Base-by-base conservation (phyloP, 345 rosid genomes). In the Linum usitatissimum region DNA sequence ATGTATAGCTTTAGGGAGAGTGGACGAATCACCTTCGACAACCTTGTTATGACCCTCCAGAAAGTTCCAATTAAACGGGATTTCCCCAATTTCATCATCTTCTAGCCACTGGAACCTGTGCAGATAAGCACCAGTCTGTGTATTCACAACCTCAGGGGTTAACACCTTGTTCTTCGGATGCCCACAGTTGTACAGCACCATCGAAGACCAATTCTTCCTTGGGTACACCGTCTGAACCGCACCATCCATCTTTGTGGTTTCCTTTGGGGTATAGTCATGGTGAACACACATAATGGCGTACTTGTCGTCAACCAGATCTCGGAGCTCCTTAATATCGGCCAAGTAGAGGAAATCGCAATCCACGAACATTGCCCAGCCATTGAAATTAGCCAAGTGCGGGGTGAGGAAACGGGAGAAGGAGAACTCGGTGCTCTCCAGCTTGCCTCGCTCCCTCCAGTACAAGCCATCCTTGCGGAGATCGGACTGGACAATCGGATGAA, bases 361-460 rank as follows among this genome's bases (percentile, higher is more conserved):
- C 21, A 93, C 90, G 71, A 93, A 93, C 97, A 93, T 75, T 0
- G 99, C 99, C 99, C 99, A 93, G 0, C 96, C 99, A 21, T 93
- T 78, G 60, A 72, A 90, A 55, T 79, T 69, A 0, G 99, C 92
- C 65, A 93, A 51, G 66, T 81, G 71, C 0, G 99, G 99, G 31
- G 99, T 93, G 70, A 93, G 70, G 84, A 93, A 93, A 61, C 99
- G 86, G 42, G 81, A 49, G 40, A 93, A 93, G 0, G 97, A 93
- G 85, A 93, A 93, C 85, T 93, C 96, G 0, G 99, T 93, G 84
- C 99, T 90, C 90, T 93, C 99, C 3, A 91, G 72, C 61, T 77
- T 66, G 64, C 84, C 84, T 61, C 92, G 75, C 63, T 87, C 86
- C 0, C 99, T 86, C 96, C 92, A 84, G 57, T 90, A 93, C 34